Conservation (phyloP, 2,329 filamentous ascomycete species). For the Apiospora rasikravindrae region DNA sequence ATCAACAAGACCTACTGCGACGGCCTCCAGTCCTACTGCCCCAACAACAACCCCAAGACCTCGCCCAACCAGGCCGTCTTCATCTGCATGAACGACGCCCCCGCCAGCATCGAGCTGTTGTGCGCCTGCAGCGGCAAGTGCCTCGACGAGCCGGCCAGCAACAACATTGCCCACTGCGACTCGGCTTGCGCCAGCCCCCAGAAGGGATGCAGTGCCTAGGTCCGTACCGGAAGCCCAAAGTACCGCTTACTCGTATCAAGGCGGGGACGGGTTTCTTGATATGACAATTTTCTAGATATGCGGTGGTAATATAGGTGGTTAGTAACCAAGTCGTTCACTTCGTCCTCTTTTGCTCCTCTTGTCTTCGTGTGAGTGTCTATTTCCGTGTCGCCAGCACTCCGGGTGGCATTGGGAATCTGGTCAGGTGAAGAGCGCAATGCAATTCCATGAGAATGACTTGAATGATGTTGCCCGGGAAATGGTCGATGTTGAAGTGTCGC, state of each 20-base stretch:
- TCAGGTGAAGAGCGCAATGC: too few relatives aligned
- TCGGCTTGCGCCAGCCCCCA: slow-evolving; percentile 34
- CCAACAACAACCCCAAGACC: slow-evolving; percentile 34
- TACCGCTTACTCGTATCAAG: too few relatives aligned
- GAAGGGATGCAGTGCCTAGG: not conserved
- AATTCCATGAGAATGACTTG: too few relatives aligned
- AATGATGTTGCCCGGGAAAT: too few relatives aligned
- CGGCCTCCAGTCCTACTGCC: slow-evolving; percentile 34
- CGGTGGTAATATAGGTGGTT: not conserved
- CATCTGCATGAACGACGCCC: slow-evolving; percentile 38
- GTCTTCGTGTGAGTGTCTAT: not conserved
- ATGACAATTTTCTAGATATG: not conserved
- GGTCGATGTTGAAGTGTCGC: too few relatives aligned
- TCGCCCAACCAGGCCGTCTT: slow-evolving; percentile 36
- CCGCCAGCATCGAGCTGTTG: slow-evolving; percentile 35
- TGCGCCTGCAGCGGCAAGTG: slow-evolving; percentile 38
- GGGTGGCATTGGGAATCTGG: too few relatives aligned
- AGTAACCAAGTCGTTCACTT: not conserved
- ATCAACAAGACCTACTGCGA: slow-evolving; percentile 38
- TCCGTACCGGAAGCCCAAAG: too few relatives aligned
- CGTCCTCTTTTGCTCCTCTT: not conserved
- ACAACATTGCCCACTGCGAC: slow-evolving; percentile 40
- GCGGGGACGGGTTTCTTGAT: not conserved
- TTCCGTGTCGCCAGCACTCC: too few relatives aligned
- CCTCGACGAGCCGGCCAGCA: slow-evolving; percentile 35